These are phyloP conservation scores for Metschnikowia continentalis DNA, from an alignment of 805 yeast species.

Conservation along the genomic window DNA sequence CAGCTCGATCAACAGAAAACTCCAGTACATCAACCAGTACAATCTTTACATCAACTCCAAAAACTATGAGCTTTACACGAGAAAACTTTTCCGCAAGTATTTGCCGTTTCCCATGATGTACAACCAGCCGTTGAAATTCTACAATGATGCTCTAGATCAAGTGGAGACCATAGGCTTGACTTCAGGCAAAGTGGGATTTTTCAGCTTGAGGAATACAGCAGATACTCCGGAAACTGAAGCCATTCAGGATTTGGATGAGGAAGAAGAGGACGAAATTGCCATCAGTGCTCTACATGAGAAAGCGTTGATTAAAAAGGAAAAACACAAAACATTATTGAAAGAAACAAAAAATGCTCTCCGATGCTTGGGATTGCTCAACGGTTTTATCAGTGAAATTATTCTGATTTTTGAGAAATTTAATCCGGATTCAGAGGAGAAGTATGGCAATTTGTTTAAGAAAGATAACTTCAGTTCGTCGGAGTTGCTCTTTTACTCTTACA, in stretches of 20 bases:
- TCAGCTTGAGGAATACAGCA: constrained; percentile 19
- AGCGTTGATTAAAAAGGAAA: constrained; percentile 32
- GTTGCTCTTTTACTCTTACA: constrained; percentile 37
- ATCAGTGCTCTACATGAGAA: constrained; percentile 38
- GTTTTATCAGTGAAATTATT: constrained; percentile 19
- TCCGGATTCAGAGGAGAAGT: constrained; percentile 10
- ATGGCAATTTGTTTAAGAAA: constrained; percentile 17
- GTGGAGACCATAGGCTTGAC: constrained; percentile 30
- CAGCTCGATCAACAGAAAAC: constrained; percentile 37
- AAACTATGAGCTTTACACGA: constrained; percentile 59
- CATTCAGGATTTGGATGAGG: constrained; percentile 20
- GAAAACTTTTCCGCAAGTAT: constrained; percentile 48
- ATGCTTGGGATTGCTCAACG: constrained; percentile 26
- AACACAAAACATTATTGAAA: constrained; percentile 24
- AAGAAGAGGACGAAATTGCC: constrained; percentile 23
- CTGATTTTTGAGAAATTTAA: constrained; percentile 16
- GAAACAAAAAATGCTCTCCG: constrained; percentile 33
- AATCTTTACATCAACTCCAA: constrained; percentile 50
- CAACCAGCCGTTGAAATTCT: constrained; percentile 52
- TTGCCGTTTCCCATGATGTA: constrained; percentile 76
- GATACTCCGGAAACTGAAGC: constrained; percentile 28
- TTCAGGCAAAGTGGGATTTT: constrained; percentile 25
- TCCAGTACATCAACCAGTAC: constrained; percentile 50
- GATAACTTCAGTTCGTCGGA: constrained; percentile 26
- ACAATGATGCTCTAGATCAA: constrained; percentile 33